A percentile compares a stretch with the other conserved stretches of the same genome.
These are phyloP conservation scores for Pythium monospermum DNA, from an alignment of 352 stramenopile species.

Conservation along the genomic window DNA sequence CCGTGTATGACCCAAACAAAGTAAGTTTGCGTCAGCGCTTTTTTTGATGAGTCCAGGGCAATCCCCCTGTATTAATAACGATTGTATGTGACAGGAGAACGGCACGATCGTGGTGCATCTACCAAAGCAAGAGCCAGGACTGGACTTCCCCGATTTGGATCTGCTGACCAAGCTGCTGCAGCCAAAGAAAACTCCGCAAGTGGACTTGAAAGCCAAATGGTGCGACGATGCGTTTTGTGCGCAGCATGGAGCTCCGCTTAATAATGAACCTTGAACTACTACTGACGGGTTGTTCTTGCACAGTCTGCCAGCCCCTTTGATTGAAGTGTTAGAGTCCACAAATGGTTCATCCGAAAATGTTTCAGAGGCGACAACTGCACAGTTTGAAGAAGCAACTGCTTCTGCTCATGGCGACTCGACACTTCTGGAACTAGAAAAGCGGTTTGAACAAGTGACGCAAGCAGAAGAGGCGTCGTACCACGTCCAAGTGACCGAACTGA, in stretches of 20 bases:
- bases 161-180: slow-evolving; percentile 90
- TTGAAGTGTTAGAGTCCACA: slow-evolving; percentile 74
- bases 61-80: background rate
- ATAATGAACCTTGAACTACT: background rate
- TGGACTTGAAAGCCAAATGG: slow-evolving; percentile 25
- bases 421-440: slow-evolving; percentile 51
- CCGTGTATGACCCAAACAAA: slow-evolving; percentile 88
- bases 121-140: slow-evolving; percentile 82
- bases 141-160: slow-evolving; percentile 90
- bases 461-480: slow-evolving; percentile 20
- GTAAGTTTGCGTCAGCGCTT: slow-evolving; percentile 20
- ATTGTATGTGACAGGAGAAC: slow-evolving; percentile 56
- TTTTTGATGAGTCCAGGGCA: background rate
- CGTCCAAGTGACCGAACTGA: slow-evolving; percentile 42
- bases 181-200: slow-evolving; percentile 39
- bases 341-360: slow-evolving; percentile 5
- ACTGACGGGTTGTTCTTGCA: background rate
- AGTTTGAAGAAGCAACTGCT: background rate
- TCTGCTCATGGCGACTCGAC: slow-evolving; percentile 12
- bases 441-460: slow-evolving; percentile 17
- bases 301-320: slow-evolving; percentile 50
- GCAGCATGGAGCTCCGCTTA: too few species aligned
- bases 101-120: slow-evolving; percentile 91
- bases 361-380: slow-evolving; percentile 7
- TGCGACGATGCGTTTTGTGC: too few species aligned